phyloP scores from a whole-genome alignment of 768 basidiomycete species.

The Daedaleopsis sinensis region DNA sequence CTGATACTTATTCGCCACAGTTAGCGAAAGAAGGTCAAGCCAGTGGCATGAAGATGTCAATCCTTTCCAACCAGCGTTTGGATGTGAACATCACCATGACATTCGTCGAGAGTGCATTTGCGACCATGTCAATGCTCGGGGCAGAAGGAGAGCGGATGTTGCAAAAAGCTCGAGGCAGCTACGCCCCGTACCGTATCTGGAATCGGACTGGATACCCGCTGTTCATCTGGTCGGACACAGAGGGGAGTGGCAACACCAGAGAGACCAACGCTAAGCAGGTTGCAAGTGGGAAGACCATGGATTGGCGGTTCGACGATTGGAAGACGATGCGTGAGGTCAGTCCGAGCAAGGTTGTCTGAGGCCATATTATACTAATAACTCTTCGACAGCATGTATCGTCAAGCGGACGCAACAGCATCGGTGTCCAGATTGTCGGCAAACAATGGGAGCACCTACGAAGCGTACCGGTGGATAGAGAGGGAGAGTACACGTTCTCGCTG shows the following conservation, averaged over 20 bases:
- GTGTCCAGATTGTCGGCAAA: conserved; percentile 81
- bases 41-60: conserved; percentile 56
- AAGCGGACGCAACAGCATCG: conserved; percentile 80
- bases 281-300: conserved; percentile 72
- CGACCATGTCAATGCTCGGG: conserved; percentile 72
- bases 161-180: conserved; percentile 80
- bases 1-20: conserved; percentile 38
- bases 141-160: conserved; percentile 73
- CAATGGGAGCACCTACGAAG: conserved; percentile 88
- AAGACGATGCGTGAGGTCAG: conserved; percentile 88
- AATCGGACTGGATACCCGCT: conserved; percentile 91
- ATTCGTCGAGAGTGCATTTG: conserved; percentile 83
- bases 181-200: conserved; percentile 90
- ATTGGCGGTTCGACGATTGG: conserved; percentile 99
- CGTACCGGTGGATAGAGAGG: conserved; percentile 92
- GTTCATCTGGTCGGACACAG: conserved; percentile 83
- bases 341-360: not conserved
- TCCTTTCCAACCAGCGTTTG: conserved; percentile 80
- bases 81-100: conserved; percentile 91
- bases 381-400: conserved; percentile 42
- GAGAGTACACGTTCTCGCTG: conserved; percentile 87
- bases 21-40: conserved; percentile 52
- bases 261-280: conserved; percentile 61
- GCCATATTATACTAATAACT: not conserved
- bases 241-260: conserved; percentile 49